These are phyloP conservation scores for Musa balbisiana DNA, from an alignment of 202 grass and related monocot species.

Conservation along the genomic window DNA sequence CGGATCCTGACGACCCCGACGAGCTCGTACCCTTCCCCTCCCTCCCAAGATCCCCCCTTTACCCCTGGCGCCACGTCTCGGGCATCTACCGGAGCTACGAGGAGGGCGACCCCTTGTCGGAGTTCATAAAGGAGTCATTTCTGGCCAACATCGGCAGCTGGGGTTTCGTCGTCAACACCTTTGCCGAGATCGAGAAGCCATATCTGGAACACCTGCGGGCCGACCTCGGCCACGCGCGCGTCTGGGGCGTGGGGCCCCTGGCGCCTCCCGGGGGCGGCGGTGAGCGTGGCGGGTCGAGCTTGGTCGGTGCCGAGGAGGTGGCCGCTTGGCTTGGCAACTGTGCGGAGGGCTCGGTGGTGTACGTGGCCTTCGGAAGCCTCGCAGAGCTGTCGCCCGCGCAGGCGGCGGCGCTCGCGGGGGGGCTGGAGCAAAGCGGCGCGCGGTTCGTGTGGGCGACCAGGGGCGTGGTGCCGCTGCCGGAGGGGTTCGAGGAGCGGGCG, in stretches of 20 bases:
- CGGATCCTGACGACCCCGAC: slow-evolving; percentile 6
- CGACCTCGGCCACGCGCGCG: slow-evolving; percentile 34
- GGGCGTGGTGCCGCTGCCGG: not conserved
- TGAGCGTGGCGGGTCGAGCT: not conserved
- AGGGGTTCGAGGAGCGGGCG: slow-evolving; percentile 6
- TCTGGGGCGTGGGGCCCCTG: slow-evolving; percentile 52
- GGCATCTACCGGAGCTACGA: slow-evolving; percentile 8
- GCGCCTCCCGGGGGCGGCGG: not conserved
- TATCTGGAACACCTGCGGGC: slow-evolving; percentile 26
- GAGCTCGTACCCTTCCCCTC: slow-evolving; percentile 21
- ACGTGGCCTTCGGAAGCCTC: slow-evolving; percentile 3
- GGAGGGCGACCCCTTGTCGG: slow-evolving; percentile 24
- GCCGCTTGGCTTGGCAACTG: not conserved
- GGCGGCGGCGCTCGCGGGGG: not conserved
- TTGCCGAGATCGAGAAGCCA: slow-evolving; percentile 21
- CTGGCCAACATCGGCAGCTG: slow-evolving; percentile 14
- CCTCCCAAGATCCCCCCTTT: slow-evolving; percentile 16
- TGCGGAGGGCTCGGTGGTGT: not conserved
- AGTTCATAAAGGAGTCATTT: slow-evolving; percentile 20
- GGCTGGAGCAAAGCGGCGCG: slow-evolving; percentile 1
- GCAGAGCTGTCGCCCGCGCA: not conserved
- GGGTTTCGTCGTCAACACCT: slow-evolving; percentile 25
- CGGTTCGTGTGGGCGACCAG: slow-evolving; percentile 12
- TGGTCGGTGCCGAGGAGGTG: not conserved
- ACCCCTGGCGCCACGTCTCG: slow-evolving; percentile 19